Evolutionary conservation across 768 basidiomycete genomes (phyloP).

Genomic region (Calocera cornea): DNA sequence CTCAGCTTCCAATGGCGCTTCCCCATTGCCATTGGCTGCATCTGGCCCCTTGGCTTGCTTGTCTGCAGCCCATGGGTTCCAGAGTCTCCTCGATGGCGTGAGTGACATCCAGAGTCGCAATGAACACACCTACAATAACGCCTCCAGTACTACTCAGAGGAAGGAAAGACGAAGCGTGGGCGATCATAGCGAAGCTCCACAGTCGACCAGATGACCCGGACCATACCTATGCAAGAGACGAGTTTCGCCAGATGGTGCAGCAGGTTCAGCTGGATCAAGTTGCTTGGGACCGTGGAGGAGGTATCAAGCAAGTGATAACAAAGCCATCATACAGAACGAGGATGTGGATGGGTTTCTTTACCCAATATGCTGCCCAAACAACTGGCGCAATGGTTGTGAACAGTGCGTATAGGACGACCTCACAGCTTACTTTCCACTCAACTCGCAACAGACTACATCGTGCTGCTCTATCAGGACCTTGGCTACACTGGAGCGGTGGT

Average conservation of each 20-base stretch:
- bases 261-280: not conserved
- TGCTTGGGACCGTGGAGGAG: not conserved
- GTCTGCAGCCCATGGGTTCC: not conserved
- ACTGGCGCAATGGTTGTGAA: not conserved
- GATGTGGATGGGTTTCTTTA: slow-evolving; percentile 3
- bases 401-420: not conserved
- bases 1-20: not conserved
- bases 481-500: not conserved
- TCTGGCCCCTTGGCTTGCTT: not conserved
- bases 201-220: not conserved
- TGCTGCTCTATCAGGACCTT: not conserved
- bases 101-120: not conserved
- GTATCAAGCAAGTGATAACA: not conserved
- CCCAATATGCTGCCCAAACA: not conserved
- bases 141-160: not conserved
- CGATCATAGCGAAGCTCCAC: not conserved
- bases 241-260: not conserved
- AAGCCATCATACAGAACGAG: not conserved
- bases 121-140: not conserved
- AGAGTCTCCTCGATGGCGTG: not conserved
- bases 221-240: not conserved
- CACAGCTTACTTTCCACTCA: not conserved
- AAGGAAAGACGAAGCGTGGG: not conserved
- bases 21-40: not conserved
- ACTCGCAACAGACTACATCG: not conserved